Conservation (phyloP, 768 basidiomycete species). For the Crepidotus variabilis region DNA sequence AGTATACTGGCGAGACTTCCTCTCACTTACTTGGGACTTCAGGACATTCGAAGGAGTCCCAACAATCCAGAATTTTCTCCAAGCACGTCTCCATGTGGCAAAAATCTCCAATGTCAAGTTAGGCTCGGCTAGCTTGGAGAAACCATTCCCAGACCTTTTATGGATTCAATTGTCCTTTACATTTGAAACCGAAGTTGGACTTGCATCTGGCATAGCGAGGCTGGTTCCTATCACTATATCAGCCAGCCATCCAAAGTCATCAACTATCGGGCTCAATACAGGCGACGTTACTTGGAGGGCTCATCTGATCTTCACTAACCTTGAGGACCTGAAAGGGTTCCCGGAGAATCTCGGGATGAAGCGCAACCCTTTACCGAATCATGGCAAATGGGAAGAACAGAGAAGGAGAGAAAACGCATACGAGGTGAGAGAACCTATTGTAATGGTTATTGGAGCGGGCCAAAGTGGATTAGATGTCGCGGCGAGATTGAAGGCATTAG, state of each 20-base stretch:
- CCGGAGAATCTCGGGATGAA: slow-evolving; percentile 47
- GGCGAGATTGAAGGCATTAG: slow-evolving; percentile 60
- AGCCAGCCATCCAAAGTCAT: background rate
- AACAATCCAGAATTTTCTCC: slow-evolving; percentile 40
- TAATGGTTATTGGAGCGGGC: slow-evolving; percentile 61
- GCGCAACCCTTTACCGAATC: slow-evolving; percentile 38
- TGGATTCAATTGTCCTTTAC: slow-evolving; percentile 57
- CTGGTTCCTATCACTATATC: slow-evolving; percentile 38
- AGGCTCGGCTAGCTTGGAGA: slow-evolving; percentile 23
- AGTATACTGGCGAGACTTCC: slow-evolving; percentile 56
- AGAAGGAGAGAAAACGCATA: slow-evolving; percentile 27
- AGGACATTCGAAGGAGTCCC: slow-evolving; percentile 47
- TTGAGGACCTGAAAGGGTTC: slow-evolving; percentile 50
- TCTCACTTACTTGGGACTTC: slow-evolving; percentile 63
- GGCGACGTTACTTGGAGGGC: slow-evolving; percentile 49
- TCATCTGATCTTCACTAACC: slow-evolving; percentile 53
- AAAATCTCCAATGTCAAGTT: slow-evolving; percentile 23
- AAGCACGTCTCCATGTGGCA: slow-evolving; percentile 35
- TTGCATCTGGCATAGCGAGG: slow-evolving; percentile 48
- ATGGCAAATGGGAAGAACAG: slow-evolving; percentile 50
- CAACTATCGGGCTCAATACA: background rate
- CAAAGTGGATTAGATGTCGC: slow-evolving; percentile 67
- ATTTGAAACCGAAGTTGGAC: slow-evolving; percentile 50
- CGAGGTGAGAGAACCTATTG: slow-evolving; percentile 41
- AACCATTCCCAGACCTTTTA: slow-evolving; percentile 45